These are phyloP conservation scores for Zygosaccharomyces pseudobailii DNA, from an alignment of 1,139 yeast genomes.

Conservation along the genomic window DNA sequence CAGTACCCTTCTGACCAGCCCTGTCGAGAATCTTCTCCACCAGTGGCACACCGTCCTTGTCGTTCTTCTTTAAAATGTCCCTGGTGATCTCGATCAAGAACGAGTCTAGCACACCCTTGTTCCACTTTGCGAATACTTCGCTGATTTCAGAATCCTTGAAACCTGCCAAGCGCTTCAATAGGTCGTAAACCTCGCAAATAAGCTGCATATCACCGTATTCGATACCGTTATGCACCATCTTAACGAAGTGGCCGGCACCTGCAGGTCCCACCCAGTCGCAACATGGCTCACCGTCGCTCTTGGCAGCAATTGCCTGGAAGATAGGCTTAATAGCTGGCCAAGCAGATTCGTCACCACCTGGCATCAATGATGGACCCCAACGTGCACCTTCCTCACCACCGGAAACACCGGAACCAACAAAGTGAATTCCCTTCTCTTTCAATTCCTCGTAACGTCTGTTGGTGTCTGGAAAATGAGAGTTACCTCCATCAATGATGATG, in stretches of 20 bases:
- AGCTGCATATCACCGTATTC: slow-evolving; percentile 99
- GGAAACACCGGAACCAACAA: slow-evolving; percentile 98
- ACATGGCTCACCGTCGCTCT: slow-evolving; percentile 97
- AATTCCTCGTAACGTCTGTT: slow-evolving; percentile 94
- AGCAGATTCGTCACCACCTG: slow-evolving; percentile 97
- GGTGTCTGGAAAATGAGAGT: slow-evolving; percentile 98
- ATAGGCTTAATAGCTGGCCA: slow-evolving; percentile 98
- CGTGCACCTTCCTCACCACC: slow-evolving; percentile 99
- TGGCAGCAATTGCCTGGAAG: slow-evolving; percentile 94
- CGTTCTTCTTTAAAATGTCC: slow-evolving; percentile 85
- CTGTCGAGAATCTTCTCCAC: slow-evolving; percentile 94
- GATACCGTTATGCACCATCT: slow-evolving; percentile 99
- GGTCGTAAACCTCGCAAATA: slow-evolving; percentile 95
- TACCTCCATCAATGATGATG: slow-evolving; percentile 99
- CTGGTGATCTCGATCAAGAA: slow-evolving; percentile 96
- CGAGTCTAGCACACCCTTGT: slow-evolving; percentile 95
- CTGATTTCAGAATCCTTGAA: slow-evolving; percentile 89
- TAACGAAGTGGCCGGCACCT: slow-evolving; percentile 98
- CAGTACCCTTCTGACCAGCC: slow-evolving; percentile 99
- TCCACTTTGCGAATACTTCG: slow-evolving; percentile 89
- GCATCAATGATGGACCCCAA: slow-evolving; percentile 98
- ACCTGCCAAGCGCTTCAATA: slow-evolving; percentile 91
- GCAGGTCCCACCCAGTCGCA: slow-evolving; percentile 99
- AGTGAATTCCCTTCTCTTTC: slow-evolving; percentile 79
- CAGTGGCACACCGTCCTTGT: slow-evolving; percentile 82